These are phyloP conservation scores for Heliocybe sulcata DNA, from an alignment of 1,284 basidiomycete genomes.

Conservation along the genomic window DNA sequence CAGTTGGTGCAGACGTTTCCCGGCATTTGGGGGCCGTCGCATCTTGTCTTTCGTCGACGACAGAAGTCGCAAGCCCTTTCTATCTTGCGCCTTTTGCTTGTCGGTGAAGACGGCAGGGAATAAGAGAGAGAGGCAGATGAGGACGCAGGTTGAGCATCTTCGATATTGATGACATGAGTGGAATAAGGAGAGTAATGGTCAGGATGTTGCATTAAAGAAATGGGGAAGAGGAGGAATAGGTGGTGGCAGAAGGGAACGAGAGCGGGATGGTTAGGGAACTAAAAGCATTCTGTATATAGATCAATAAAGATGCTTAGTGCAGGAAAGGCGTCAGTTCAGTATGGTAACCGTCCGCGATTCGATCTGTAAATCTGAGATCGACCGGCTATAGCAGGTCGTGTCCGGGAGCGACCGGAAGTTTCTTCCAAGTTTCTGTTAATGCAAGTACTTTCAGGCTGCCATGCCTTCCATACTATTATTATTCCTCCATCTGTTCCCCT, in stretches of 20 bases:
- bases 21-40: slow-evolving; percentile 57
- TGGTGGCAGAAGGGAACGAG: not conserved
- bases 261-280: not conserved
- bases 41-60: slow-evolving; percentile 59
- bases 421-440: not conserved
- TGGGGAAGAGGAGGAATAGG: not conserved
- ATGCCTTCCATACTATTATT: not conserved
- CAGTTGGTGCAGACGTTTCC: slow-evolving; percentile 70
- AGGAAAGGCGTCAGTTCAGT: not conserved
- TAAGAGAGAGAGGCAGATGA: slow-evolving; percentile 3
- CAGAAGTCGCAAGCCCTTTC: slow-evolving; percentile 70
- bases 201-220: not conserved
- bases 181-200: slow-evolving; percentile 3
- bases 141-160: slow-evolving; percentile 7
- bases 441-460: too few species aligned
- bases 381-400: not conserved
- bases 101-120: slow-evolving; percentile 5
- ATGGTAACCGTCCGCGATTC: not conserved
- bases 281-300: not conserved
- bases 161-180: slow-evolving; percentile 6
- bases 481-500: not conserved
- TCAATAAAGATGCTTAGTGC: slow-evolving; percentile 1
- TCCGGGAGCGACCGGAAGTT: not conserved
- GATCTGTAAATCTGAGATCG: not conserved
- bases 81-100: slow-evolving; percentile 44